phyloP scores from a whole-genome alignment of 2,329 filamentous ascomycete species.

The Beauveria caledonica region DNA sequence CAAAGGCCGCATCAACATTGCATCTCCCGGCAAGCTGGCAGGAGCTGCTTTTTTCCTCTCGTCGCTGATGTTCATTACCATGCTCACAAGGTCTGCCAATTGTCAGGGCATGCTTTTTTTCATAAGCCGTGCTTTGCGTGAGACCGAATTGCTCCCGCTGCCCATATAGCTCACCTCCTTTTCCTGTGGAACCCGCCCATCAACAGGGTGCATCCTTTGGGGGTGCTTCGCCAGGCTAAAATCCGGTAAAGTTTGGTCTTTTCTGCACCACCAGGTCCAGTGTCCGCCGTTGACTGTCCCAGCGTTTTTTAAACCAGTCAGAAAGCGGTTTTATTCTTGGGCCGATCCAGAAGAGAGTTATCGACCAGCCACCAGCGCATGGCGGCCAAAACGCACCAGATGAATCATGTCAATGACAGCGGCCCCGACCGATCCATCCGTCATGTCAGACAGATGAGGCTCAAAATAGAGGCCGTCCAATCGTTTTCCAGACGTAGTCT shows the following conservation, averaged over 20 bases:
- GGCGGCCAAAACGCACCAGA: neutral
- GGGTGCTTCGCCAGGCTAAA: neutral
- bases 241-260: neutral
- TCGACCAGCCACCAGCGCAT: too few relatives aligned
- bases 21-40: too few relatives aligned
- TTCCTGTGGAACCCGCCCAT: neutral
- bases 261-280: too few relatives aligned
- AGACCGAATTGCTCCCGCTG: too few relatives aligned
- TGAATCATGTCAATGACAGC: neutral
- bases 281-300: neutral
- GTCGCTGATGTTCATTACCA: too few relatives aligned
- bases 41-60: too few relatives aligned
- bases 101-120: too few relatives aligned
- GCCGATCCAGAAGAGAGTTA: neutral
- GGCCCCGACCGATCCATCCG: neutral
- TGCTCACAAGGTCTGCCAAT: too few relatives aligned
- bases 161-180: neutral
- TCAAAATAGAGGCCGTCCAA: neutral
- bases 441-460: neutral
- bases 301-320: neutral
- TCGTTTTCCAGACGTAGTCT: neutral
- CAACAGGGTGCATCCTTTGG: neutral
- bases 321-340: neutral
- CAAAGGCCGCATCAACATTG: neutral
- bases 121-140: too few relatives aligned